Percentiles rank a stretch among this genome's conserved stretches.
These are phyloP conservation scores for Stephania japonica DNA, from an alignment of 164 flowering plant species.

Conservation along the genomic window DNA sequence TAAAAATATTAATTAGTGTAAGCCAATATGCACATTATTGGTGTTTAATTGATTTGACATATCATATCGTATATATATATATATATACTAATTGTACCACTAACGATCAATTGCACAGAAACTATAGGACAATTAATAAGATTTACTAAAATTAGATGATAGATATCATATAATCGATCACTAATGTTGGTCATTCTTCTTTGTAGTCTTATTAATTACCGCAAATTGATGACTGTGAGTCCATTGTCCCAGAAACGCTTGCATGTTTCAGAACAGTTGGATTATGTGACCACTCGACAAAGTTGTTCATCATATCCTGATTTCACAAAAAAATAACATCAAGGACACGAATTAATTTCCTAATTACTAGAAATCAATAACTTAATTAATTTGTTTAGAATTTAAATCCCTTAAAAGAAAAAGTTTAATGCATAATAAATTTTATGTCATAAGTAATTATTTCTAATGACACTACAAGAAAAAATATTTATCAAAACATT, in stretches of 20 bases:
- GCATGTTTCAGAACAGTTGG: constrained; percentile 24
- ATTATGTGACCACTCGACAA: constrained; percentile 30
- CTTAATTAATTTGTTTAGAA: neutral
- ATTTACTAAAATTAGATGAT: too few species aligned
- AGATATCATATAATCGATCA: neutral
- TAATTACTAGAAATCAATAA: neutral
- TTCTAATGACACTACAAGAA: too few species aligned
- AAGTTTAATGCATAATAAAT: too few species aligned
- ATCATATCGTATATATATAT: too few species aligned
- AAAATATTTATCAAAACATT: too few species aligned
- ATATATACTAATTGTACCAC: too few species aligned
- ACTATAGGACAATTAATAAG: too few species aligned
- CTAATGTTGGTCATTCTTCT: neutral
- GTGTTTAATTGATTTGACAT: too few species aligned
- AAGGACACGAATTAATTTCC: neutral
- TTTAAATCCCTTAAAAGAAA: too few species aligned
- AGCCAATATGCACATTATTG: neutral
- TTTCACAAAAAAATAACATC: neutral
- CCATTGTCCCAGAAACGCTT: constrained; percentile 33
- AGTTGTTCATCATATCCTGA: constrained; percentile 8
- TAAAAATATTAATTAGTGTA: neutral
- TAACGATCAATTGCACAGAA: too few species aligned
- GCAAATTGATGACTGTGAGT: constrained; percentile 64
- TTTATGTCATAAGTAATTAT: too few species aligned
- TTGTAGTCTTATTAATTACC: constrained; percentile 39